Evolutionary conservation across 176 grass and related monocot species (phyloP), one percentile per base, ranked within the genome.

Genomic region (Juncus inflexus): DNA sequence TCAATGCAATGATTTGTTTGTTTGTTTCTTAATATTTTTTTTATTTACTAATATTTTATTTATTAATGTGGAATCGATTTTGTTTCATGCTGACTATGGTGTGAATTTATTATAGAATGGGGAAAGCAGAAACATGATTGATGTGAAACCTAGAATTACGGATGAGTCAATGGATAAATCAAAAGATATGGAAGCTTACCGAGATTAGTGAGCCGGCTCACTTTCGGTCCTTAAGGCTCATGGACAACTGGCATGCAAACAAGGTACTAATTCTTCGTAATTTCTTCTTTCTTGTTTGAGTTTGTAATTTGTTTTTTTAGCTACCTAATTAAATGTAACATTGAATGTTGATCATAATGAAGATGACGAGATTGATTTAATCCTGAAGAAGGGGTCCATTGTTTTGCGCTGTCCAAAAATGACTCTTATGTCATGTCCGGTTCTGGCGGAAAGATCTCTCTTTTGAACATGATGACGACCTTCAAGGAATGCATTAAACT

Each of bases 361-460:
- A 95, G 91, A 87, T 95, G 77, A 74, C 75, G 1, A 80, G 84
- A 77, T 53, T 96, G 60, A 85, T 90, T 59, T 96, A 96, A 96
- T 73, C 83, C 81, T 76, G 91, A n/a, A n/a, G n/a, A n/a, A n/a
- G n/a, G n/a, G n/a, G n/a, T n/a, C n/a, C n/a, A n/a, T n/a, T n/a
- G 91, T 75, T 65, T 85, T 73, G 84, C 84, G 86, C 15, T 86
- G 90, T 95, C 90, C 16, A 95, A 95, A 76, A 95, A 95, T 12
- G 90, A 95, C 80, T 89, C 85, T 11, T 95, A 95, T 83, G 90
- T 95, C 55, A 95, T 95, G 85, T 95, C 90, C 65, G 90, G 86
- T 78, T 95, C 90, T 39, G 90, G 90, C 67, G 90, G 90, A 50
- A 95, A 95, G 70, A 89, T 95, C 13, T 95, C 90, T 37, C 52